These are phyloP conservation scores for Pseudogymnoascus sp. DNA, from an alignment of 2,329 filamentous ascomycete species.

Conservation along the genomic window DNA sequence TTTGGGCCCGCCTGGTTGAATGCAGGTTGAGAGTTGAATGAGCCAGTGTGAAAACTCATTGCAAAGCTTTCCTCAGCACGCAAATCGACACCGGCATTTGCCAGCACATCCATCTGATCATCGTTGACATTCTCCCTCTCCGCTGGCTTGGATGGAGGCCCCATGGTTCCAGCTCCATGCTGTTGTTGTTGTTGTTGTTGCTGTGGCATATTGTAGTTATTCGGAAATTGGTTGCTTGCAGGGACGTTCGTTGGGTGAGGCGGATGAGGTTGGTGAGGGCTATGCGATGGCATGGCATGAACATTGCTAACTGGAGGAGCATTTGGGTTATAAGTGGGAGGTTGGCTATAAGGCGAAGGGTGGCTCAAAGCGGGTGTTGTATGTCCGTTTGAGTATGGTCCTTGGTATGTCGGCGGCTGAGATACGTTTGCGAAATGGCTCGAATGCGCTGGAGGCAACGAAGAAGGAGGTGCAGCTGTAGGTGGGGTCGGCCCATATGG, in stretches of 20 bases:
- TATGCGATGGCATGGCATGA: conserved; percentile 13
- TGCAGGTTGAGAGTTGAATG: conserved; percentile 36
- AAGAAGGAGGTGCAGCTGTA: conserved; percentile 21
- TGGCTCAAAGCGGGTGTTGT: conserved; percentile 21
- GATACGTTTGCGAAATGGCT: conserved; percentile 24
- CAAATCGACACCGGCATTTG: conserved; percentile 78
- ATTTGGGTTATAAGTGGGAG: conserved; percentile 10
- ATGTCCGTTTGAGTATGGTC: conserved; percentile 28
- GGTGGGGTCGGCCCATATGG: conserved; percentile 42
- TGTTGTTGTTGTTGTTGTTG: conserved; percentile 12
- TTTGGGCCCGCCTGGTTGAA: conserved; percentile 32
- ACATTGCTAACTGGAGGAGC: not conserved
- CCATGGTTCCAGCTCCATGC: conserved; percentile 39
- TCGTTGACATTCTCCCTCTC: conserved; percentile 58
- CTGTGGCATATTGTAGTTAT: conserved; percentile 28
- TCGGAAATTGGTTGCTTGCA: conserved; percentile 12
- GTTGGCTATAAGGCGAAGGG: conserved; percentile 16
- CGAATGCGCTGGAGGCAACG: conserved; percentile 19
- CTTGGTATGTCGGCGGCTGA: conserved; percentile 25
- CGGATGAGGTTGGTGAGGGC: conserved; percentile 26
- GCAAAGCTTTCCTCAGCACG: conserved; percentile 79
- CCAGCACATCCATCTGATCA: conserved; percentile 75
- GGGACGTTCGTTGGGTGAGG: conserved; percentile 15
- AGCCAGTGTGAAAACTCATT: conserved; percentile 55
- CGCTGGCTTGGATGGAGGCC: conserved; percentile 50